Evolutionary conservation across 1,284 basidiomycete species (phyloP), one percentile per base, ranked within the genome.

Genomic region (Coniferiporia weirii): DNA sequence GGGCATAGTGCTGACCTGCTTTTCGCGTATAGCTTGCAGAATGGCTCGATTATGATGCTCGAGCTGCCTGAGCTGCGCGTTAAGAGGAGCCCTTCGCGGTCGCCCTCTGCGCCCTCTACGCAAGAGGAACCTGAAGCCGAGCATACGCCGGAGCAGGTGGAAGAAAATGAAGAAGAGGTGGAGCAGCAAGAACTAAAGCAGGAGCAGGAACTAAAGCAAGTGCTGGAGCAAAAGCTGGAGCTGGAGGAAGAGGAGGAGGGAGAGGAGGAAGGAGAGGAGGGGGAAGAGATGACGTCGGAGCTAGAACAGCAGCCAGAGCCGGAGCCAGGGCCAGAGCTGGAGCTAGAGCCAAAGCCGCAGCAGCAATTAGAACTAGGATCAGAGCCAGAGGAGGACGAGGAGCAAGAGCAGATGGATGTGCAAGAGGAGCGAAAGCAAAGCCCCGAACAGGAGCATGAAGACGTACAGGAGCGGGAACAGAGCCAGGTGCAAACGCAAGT

Each of bases 41-140:
- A 36, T 5, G 59, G 59, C 27, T 60, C 59, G 13, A 56, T 56
- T 43, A 40, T 60, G 47, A 52, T 36, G 15, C 43, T 56, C 13
- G 59, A 60, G 13, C 22, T 60, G 4, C 53, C 53, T 7, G 59
- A 60, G 17, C 13, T 60, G 53, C 38, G n/a, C 12, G 13, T 55
- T n/a, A 22, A 52, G 35, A 17, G 5, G 3, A 34, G 8, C 27
- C 50, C 43, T 46, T 58, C 57, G 20, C 46, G 52, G 51, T n/a
- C 51, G 27, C 27, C 27, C 12, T 9, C 50, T 4, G 34, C 51
- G 3, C 57, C 51, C 13, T n/a, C 51, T 51, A 32, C 13, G 12
- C 17, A 27, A 20, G 43, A 47, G 17, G 34, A 52, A 40, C 19
- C 22, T 13, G 48, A 27, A 2, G 27, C 3, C 4, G 43, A 47